Conservation (phyloP, 768 basidiomycete genomes). For the Termitomyces sp. region DNA sequence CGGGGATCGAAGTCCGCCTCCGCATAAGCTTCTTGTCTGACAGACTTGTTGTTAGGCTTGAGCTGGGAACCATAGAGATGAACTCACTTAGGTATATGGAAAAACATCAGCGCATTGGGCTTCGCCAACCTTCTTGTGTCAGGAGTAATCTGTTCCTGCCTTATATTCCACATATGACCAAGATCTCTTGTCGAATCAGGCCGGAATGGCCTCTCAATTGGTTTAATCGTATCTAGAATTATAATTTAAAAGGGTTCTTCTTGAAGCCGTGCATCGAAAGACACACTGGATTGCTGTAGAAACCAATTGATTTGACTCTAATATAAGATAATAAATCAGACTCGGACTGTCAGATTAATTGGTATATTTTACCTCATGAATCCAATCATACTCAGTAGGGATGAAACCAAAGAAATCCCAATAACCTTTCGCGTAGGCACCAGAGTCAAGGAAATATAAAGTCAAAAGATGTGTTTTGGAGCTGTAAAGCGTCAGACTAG, state of each 20-base stretch:
- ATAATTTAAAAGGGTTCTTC: not conserved
- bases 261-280: not conserved
- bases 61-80: not conserved
- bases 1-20: constrained; percentile 59
- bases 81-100: constrained; percentile 90
- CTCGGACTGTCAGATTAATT: not conserved
- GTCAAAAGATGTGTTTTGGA: constrained; percentile 88
- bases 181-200: constrained; percentile 74
- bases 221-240: constrained; percentile 47
- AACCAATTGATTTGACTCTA: constrained; percentile 90
- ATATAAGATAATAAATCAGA: constrained; percentile 1
- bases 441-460: constrained; percentile 88
- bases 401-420: constrained; percentile 56
- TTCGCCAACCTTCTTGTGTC: constrained; percentile 62
- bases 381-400: constrained; percentile 82
- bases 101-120: constrained; percentile 95
- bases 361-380: constrained; percentile 48
- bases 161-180: constrained; percentile 51
- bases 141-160: constrained; percentile 61
- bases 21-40: constrained; percentile 69
- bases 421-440: constrained; percentile 60
- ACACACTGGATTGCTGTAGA: constrained; percentile 64
- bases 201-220: constrained; percentile 77
- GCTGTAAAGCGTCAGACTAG: constrained; percentile 26
- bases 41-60: not conserved